Percentiles rank a stretch among this genome's conserved stretches.
Conservation (phyloP, 495 filamentous ascomycete genomes). For the Talaromyces adpressus region DNA sequence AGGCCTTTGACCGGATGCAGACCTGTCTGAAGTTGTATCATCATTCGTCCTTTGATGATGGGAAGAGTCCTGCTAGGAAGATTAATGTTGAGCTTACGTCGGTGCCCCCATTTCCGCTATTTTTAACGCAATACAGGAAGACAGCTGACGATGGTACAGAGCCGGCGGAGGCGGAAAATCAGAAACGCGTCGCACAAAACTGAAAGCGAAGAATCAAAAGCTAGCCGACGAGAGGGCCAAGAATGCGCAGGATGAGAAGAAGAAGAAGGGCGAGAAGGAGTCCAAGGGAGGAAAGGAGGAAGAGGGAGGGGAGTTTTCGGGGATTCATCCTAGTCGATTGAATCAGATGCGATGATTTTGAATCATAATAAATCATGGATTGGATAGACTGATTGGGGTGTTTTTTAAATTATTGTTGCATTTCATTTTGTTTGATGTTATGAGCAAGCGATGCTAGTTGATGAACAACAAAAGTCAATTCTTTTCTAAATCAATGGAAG, state of each 20-base stretch:
- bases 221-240: conserved; percentile 73
- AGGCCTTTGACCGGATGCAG: conserved; percentile 84
- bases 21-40: conserved; percentile 85
- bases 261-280: conserved; percentile 13
- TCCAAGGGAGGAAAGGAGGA: conserved; percentile 18
- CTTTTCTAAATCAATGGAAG: not conserved
- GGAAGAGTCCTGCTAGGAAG: conserved; percentile 50
- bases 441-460: not conserved
- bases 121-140: not conserved
- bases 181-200: conserved; percentile 55
- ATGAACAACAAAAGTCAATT: not conserved
- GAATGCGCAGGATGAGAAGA: conserved; percentile 43
- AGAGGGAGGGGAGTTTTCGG: conserved; percentile 28
- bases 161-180: conserved; percentile 82
- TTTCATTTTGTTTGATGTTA: not conserved
- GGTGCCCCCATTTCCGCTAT: conserved; percentile 18
- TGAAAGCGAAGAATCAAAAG: conserved; percentile 80
- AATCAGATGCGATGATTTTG: conserved; percentile 29
- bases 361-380: not conserved
- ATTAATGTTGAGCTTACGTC: conserved; percentile 94
- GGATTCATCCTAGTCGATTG: conserved; percentile 55
- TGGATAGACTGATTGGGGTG: not conserved
- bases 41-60: conserved; percentile 75
- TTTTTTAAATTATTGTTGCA: not conserved
- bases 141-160: conserved; percentile 11